Evolutionary conservation across 495 filamentous ascomycete genomes (phyloP).

Genomic region (Hamigera avellanea): DNA sequence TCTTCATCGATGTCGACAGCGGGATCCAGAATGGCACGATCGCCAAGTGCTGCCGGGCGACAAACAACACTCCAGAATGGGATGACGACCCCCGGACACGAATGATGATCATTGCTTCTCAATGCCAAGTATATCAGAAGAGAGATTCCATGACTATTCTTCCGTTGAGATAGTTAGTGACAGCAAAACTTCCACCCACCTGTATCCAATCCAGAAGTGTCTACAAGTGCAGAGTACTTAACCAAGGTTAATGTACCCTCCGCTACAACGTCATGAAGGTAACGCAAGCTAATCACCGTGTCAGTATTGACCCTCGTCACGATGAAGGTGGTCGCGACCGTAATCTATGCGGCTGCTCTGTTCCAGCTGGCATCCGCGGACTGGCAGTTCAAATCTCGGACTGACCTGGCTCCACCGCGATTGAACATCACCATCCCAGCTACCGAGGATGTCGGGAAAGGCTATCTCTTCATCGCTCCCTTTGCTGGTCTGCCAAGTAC

Average conservation of each 20-base stretch:
- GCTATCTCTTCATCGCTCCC: constrained; percentile 44
- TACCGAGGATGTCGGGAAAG: constrained; percentile 30
- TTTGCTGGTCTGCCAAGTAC: constrained; percentile 36
- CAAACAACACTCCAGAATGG: too few species aligned
- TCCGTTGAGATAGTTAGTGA: too few species aligned
- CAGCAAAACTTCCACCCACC: too few species aligned
- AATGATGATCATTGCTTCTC: too few species aligned
- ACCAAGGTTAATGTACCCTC: constrained; percentile 49
- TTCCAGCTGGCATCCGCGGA: constrained; percentile 28
- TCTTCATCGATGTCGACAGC: constrained; percentile 1
- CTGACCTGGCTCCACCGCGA: constrained; percentile 42
- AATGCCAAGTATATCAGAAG: too few species aligned
- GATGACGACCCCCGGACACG: constrained; percentile 11
- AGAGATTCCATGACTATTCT: too few species aligned
- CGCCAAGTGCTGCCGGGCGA: too few species aligned
- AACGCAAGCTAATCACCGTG: constrained; percentile 31
- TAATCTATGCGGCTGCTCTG: constrained; percentile 12
- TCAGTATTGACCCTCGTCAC: constrained; percentile 6
- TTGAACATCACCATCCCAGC: constrained; percentile 46
- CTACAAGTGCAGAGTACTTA: constrained; percentile 26
- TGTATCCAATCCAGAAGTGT: too few species aligned
- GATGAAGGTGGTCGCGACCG: constrained; percentile 23
- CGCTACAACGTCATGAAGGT: constrained; percentile 17
- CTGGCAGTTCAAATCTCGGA: constrained; percentile 45
- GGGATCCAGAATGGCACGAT: not conserved